Evolutionary conservation across 257 asterid species (phyloP).

Genomic region (Rehmannia glutinosa): DNA sequence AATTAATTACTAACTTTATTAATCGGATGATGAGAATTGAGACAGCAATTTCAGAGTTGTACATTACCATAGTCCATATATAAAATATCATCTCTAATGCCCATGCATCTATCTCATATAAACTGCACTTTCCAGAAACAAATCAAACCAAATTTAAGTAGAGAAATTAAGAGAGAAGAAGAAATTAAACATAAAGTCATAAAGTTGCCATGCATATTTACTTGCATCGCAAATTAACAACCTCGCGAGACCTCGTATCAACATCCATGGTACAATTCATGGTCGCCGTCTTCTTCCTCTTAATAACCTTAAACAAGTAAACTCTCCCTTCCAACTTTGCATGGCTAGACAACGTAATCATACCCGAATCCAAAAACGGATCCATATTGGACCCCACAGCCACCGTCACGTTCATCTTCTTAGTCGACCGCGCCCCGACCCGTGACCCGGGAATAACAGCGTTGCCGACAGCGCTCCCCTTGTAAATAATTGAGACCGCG

Average conservation of each 20-base stretch:
- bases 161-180: background rate
- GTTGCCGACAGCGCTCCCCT: constrained; percentile 13
- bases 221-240: constrained; percentile 19
- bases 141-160: too few relatives aligned
- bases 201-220: background rate
- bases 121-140: too few relatives aligned
- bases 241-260: constrained; percentile 10
- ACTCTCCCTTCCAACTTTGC: constrained; percentile 19
- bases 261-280: constrained; percentile 29
- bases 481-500: constrained; percentile 4
- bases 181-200: background rate
- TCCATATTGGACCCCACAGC: constrained; percentile 3
- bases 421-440: constrained; percentile 6
- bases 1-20: too few relatives aligned
- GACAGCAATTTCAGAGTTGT: too few relatives aligned
- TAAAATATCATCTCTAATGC: too few relatives aligned
- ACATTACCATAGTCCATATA: too few relatives aligned
- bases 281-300: constrained; percentile 15
- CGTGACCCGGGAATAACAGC: background rate
- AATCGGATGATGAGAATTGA: too few relatives aligned
- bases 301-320: constrained; percentile 9
- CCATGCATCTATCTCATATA: too few relatives aligned
- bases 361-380: constrained; percentile 16
- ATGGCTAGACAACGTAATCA: constrained; percentile 11
- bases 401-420: constrained; percentile 15